Conservation (phyloP, 352 stramenopile genomes). For the Pythium scleroteichum region DNA sequence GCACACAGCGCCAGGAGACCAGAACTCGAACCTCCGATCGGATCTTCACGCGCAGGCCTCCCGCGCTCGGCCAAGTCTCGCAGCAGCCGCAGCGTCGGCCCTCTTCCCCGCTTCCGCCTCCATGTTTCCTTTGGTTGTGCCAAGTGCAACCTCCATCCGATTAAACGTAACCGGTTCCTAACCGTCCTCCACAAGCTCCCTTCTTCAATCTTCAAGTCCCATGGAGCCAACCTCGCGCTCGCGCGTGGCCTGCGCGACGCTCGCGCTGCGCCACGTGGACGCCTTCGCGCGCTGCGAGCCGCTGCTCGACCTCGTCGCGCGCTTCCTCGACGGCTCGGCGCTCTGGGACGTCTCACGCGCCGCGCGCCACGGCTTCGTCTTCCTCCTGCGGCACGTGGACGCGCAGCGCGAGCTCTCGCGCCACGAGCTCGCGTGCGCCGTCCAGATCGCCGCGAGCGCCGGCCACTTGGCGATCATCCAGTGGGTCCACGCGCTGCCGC, state of each 20-base stretch:
- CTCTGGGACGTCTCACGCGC: constrained; percentile 18
- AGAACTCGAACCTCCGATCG: no score
- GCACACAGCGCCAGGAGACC: no score
- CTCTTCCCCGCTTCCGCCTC: no score
- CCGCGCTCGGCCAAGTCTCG: no score
- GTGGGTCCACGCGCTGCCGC: constrained; percentile 11
- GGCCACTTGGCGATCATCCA: constrained; percentile 17
- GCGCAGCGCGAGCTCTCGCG: background rate
- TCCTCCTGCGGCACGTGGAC: constrained; percentile 12
- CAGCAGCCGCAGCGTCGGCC: no score
- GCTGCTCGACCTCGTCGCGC: constrained; percentile 3
- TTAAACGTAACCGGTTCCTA: no score
- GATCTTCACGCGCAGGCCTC: no score
- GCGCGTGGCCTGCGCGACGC: constrained; percentile 9
- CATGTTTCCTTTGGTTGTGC: no score
- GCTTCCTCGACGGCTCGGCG: constrained; percentile 12
- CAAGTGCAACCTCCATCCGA: no score
- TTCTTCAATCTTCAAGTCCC: no score
- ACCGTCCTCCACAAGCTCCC: no score
- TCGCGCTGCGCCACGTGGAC: constrained; percentile 14
- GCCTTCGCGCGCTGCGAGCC: constrained; percentile 3
- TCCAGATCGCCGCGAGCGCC: constrained; percentile 15
- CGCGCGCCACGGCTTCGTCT: constrained; percentile 11
- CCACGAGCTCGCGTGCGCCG: constrained; percentile 14
- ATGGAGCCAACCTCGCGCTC: background rate